Evolutionary conservation across 352 stramenopile genomes (phyloP), one percentile per base, ranked within the genome.

Genomic region (Phytophthora litchii): DNA sequence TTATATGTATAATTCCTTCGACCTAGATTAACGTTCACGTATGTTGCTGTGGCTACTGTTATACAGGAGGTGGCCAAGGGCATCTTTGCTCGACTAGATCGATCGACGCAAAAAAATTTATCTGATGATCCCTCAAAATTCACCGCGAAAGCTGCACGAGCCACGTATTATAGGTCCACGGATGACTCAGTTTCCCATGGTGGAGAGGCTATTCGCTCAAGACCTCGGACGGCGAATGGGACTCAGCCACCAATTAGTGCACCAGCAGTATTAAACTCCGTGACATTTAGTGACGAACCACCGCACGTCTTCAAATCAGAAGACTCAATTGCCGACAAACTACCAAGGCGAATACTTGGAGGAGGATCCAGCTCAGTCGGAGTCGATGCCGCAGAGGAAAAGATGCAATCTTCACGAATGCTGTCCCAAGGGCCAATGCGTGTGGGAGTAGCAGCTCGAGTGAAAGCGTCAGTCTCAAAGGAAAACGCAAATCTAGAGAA

Each of bases 41-140:
- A 17, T 67, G 21, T 19, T 57, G 12, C 17, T 29, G 14, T 64
- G 13, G 36, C 17, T 60, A 17, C 8, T 57, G 17, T 34, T 8
- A 13, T 27, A 40, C 36, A 89, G 67, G 55, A 73, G 20, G 81
- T 89, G 66, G 83, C 74, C 3, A 66, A 87, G 20, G 58, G 49
- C 11, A 50, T 92, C 1, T 80, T 89, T 14, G 63, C 76, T 46
- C 70, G 76, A 14, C 55, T 94, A 14, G 81, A 92, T 60, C n/a
- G 69, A 41, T 88, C 83, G 7, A 92, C 80, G 0, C 83, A 92
- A 54, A 79, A 73, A 29, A 83, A 83, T 42, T 52, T 86, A 20
- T 68, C 66, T 3, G 76, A 86, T 36, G 76, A 86, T 53, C 56
- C 71, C 10, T 60, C 71, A 5, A 67, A 73, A 38, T 65, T 53